Evolutionary conservation across 2,329 filamentous ascomycete genomes (phyloP).

Genomic region (Epichloe coenophiala): DNA sequence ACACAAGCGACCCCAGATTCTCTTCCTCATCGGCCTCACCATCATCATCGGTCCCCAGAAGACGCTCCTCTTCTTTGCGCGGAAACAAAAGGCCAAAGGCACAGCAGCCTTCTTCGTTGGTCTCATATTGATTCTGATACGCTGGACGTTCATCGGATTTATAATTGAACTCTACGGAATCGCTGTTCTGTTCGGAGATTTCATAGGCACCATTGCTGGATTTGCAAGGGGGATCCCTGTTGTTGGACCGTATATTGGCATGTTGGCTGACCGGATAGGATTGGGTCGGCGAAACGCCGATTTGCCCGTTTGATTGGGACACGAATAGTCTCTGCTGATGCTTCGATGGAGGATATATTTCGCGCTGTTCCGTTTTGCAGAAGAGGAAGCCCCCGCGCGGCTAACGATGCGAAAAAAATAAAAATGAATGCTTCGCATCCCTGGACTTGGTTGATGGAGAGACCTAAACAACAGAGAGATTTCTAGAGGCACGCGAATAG

Average conservation of each 20-base stretch:
- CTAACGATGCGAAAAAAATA: not conserved
- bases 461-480: not conserved
- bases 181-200: constrained; percentile 87
- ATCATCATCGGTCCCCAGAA: constrained; percentile 90
- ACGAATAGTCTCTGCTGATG: not conserved
- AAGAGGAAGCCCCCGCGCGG: not conserved
- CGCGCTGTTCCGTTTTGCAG: not conserved
- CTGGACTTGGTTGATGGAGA: not conserved
- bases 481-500: not conserved
- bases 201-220: constrained; percentile 79
- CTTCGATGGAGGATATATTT: not conserved
- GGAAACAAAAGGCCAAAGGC: constrained; percentile 82
- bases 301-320: constrained; percentile 50
- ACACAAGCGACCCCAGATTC: constrained; percentile 48
- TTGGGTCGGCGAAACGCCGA: constrained; percentile 61
- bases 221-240: constrained; percentile 74
- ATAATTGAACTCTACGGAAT: constrained; percentile 86
- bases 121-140: constrained; percentile 70
- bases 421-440: not conserved
- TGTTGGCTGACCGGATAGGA: constrained; percentile 56
- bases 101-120: constrained; percentile 78
- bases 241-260: constrained; percentile 73
- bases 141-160: constrained; percentile 89
- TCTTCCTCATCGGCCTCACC: constrained; percentile 92
- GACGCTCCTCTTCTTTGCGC: constrained; percentile 86